Percentiles rank a stretch among this genome's conserved stretches.
Conservation (phyloP, 176 grass and related monocot genomes). For the Otatea glauca region DNA sequence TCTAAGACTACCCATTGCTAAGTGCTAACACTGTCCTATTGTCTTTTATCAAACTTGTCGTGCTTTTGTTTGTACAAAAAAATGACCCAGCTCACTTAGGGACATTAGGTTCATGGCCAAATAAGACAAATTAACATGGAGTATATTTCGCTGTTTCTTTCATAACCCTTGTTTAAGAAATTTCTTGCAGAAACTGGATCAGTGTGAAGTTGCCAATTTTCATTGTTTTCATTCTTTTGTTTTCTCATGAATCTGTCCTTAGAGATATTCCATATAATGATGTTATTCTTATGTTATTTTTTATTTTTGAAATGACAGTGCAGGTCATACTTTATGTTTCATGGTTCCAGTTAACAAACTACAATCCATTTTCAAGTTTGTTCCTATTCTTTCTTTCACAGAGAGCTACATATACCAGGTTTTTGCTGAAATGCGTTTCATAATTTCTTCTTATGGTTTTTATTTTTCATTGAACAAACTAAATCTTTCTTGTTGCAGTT, state of each 20-base stretch:
- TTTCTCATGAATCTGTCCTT: neutral
- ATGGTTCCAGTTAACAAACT: constrained; percentile 67
- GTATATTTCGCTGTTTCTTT: constrained; percentile 17
- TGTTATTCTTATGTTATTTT: neutral
- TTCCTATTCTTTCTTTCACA: constrained; percentile 87
- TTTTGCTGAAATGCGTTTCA: constrained; percentile 19
- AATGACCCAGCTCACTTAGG: neutral
- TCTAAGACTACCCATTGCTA: neutral
- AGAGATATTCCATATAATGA: neutral
- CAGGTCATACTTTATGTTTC: constrained; percentile 93
- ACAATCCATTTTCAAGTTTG: constrained; percentile 78
- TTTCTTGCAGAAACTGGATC: neutral
- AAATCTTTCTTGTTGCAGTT: constrained; percentile 57
- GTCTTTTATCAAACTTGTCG: neutral
- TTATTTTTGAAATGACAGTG: constrained; percentile 63
- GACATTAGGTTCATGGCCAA: constrained; percentile 23
- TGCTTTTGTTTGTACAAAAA: constrained; percentile 4
- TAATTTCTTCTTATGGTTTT: constrained; percentile 10
- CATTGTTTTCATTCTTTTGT: constrained; percentile 15
- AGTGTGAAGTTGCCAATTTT: neutral
- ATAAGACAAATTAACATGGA: neutral
- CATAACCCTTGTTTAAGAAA: neutral
- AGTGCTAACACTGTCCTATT: neutral
- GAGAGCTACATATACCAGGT: constrained; percentile 99
- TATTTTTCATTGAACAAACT: constrained; percentile 36